A percentile compares a stretch with the other conserved stretches of the same genome.
Conservation (phyloP, 805 yeast genomes). For the Nakazawaea ishiwadae region DNA sequence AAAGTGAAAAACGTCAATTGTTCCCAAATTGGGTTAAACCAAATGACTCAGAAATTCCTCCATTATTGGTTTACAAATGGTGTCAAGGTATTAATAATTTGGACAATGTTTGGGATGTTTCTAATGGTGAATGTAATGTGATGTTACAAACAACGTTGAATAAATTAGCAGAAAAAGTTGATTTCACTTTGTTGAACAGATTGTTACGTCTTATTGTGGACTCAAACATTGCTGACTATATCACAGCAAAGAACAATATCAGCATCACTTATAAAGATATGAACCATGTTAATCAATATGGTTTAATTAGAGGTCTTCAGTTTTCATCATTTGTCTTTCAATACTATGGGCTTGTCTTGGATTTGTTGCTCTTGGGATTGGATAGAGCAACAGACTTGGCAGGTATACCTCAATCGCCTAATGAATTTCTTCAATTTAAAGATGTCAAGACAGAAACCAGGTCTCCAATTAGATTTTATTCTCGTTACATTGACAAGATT, state of each 20-base stretch:
- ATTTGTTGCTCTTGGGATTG: conserved; percentile 74
- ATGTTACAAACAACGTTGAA: conserved; percentile 73
- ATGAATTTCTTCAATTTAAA: conserved; percentile 72
- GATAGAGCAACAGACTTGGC: conserved; percentile 88
- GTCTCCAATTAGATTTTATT: conserved; percentile 76
- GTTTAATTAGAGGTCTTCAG: conserved; percentile 83
- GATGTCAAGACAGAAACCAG: conserved; percentile 51
- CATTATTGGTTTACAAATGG: conserved; percentile 89
- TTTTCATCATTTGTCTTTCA: conserved; percentile 88
- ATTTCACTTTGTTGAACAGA: conserved; percentile 80
- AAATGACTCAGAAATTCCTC: conserved; percentile 89
- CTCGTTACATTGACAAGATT: conserved; percentile 79
- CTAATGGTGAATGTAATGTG: conserved; percentile 73
- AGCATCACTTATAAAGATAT: conserved; percentile 84
- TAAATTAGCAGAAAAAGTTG: conserved; percentile 80
- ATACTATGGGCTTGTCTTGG: conserved; percentile 82
- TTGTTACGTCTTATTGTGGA: conserved; percentile 78
- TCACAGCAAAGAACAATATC: conserved; percentile 86
- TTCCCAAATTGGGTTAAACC: conserved; percentile 98
- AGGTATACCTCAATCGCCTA: conserved; percentile 67
- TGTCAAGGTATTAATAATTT: conserved; percentile 85
- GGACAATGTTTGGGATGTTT: conserved; percentile 71
- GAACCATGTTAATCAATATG: conserved; percentile 88
- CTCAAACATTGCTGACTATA: conserved; percentile 89
- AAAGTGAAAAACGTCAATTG: conserved; percentile 77